phyloP scores from a whole-genome alignment of 352 stramenopile species.

The Phytopythium montanum region DNA sequence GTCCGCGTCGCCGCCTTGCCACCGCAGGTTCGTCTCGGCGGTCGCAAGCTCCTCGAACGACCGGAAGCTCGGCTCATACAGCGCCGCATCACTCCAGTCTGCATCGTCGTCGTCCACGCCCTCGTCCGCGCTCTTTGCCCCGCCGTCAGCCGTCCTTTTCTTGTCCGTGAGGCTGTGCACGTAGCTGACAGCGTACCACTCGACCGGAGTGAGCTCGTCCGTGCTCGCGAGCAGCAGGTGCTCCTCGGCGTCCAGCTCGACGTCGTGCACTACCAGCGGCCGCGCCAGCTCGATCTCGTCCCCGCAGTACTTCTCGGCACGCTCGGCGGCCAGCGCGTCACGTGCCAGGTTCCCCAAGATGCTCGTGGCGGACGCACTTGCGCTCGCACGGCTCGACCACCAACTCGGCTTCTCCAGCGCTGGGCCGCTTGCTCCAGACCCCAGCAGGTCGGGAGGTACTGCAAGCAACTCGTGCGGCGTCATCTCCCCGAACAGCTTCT shows the following conservation, averaged over 20 bases:
- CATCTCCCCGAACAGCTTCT: slow-evolving; percentile 82
- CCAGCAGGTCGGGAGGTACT: slow-evolving; percentile 38
- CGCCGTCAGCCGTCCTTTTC: slow-evolving; percentile 34
- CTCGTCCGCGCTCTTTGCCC: slow-evolving; percentile 10
- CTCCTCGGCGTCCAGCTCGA: slow-evolving; percentile 75
- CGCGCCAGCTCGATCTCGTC: slow-evolving; percentile 34
- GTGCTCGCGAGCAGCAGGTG: slow-evolving; percentile 80
- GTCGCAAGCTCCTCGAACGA: slow-evolving; percentile 45
- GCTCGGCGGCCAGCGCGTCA: slow-evolving; percentile 36
- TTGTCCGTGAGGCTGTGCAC: slow-evolving; percentile 62
- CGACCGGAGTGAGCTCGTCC: slow-evolving; percentile 77
- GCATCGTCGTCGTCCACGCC: slow-evolving; percentile 21
- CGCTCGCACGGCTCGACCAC: slow-evolving; percentile 46
- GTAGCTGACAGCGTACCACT: slow-evolving; percentile 85
- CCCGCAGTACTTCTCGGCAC: slow-evolving; percentile 42
- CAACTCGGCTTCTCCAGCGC: slow-evolving; percentile 60
- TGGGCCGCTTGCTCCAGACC: slow-evolving; percentile 9
- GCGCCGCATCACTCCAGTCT: slow-evolving; percentile 14
- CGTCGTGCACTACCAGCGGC: slow-evolving; percentile 51
- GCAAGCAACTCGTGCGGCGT: slow-evolving; percentile 61
- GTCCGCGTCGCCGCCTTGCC: slow-evolving; percentile 40
- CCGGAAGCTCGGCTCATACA: slow-evolving; percentile 19
- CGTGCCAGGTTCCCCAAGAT: slow-evolving; percentile 24
- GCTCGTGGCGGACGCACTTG: slow-evolving; percentile 21
- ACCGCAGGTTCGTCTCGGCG: slow-evolving; percentile 27